phyloP scores from a whole-genome alignment of 2,329 filamentous ascomycete species.

The Diplodia sapinea region DNA sequence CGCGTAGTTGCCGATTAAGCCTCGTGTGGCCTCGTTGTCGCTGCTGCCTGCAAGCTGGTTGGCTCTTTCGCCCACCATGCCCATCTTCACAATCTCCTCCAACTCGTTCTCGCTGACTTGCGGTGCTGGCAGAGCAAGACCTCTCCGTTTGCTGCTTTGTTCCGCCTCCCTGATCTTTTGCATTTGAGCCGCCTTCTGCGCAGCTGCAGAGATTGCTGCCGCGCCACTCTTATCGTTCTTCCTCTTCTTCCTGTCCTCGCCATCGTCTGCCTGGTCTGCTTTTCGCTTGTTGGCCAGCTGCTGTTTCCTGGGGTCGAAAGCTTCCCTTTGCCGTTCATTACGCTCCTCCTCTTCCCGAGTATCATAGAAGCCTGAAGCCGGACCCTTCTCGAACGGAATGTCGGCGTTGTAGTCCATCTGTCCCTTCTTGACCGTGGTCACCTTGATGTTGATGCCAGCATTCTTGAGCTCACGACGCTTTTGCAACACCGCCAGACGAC shows the following conservation, averaged over 20 bases:
- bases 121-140: conserved; percentile 82
- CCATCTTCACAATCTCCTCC: conserved; percentile 99
- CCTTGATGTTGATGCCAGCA: conserved; percentile 97
- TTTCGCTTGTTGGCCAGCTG: conserved; percentile 92
- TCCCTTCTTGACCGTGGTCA: conserved; percentile 86
- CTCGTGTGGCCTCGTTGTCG: conserved; percentile 83
- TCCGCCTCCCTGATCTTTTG: conserved; percentile 95
- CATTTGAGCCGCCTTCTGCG: conserved; percentile 90
- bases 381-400: conserved; percentile 94
- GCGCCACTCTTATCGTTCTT: conserved; percentile 85
- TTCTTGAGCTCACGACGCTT: conserved; percentile 97
- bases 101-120: conserved; percentile 93
- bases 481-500: conserved; percentile 85
- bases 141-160: conserved; percentile 89
- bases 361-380: conserved; percentile 89
- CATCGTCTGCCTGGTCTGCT: conserved; percentile 83
- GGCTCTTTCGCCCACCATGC: conserved; percentile 87
- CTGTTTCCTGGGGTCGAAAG: conserved; percentile 91
- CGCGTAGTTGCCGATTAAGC: conserved; percentile 85
- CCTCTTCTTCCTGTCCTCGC: conserved; percentile 77
- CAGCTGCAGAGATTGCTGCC: conserved; percentile 82
- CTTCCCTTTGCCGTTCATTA: conserved; percentile 83
- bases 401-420: conserved; percentile 99
- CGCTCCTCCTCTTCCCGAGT: conserved; percentile 78
- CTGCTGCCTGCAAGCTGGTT: conserved; percentile 74